Conservation (phyloP, 225 moss, liverwort and hornwort species). For the Ulota crispa region DNA sequence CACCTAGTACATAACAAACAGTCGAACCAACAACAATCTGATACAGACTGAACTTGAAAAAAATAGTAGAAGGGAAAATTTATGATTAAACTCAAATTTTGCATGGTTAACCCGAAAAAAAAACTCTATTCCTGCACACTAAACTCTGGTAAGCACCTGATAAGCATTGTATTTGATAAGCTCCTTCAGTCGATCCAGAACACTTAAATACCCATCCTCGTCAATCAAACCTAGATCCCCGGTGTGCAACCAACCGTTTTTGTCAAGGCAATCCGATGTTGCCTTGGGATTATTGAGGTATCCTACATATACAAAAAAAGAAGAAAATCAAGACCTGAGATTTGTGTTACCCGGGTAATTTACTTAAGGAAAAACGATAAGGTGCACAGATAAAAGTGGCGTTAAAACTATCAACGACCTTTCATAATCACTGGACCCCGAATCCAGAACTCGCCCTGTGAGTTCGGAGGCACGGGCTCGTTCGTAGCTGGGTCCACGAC, state of each 20-base stretch:
- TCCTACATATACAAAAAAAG: constrained; percentile 13
- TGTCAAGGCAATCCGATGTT: constrained; percentile 38
- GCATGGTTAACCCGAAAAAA: not conserved
- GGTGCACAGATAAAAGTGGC: not conserved
- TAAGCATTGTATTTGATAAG: constrained; percentile 60
- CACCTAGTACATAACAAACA: not conserved
- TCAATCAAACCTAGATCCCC: constrained; percentile 49
- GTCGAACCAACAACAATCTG: not conserved
- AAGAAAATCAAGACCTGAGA: not conserved
- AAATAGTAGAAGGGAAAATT: not conserved
- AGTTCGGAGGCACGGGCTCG: constrained; percentile 47
- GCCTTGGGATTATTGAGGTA: constrained; percentile 57
- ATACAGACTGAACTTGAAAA: not conserved
- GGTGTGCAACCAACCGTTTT: constrained; percentile 54
- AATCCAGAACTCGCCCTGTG: constrained; percentile 68
- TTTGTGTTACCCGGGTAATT: not conserved
- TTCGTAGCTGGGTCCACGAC: constrained; percentile 50
- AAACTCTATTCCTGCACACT: not conserved
- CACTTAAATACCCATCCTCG: constrained; percentile 39
- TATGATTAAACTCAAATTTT: not conserved
- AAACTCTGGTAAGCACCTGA: constrained; percentile 33
- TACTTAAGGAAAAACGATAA: not conserved
- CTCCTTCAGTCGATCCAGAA: constrained; percentile 60
- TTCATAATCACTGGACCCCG: constrained; percentile 62
- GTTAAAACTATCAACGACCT: constrained; percentile 33